Evolutionary conservation across 2,329 filamentous ascomycete genomes (phyloP).

Genomic region (Claviceps fusiformis): DNA sequence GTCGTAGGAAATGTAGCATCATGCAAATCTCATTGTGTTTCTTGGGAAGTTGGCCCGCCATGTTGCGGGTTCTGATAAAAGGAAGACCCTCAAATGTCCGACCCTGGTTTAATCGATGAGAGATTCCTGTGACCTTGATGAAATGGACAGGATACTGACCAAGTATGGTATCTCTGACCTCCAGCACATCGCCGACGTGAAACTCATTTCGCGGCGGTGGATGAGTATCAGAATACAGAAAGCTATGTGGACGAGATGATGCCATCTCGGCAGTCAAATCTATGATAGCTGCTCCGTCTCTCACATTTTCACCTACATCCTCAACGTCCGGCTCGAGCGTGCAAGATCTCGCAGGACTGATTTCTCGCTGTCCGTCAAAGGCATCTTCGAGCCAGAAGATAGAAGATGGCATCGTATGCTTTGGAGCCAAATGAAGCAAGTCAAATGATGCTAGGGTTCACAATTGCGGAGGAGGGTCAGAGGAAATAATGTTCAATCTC

Average conservation of each 20-base stretch:
- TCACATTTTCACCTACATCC: not conserved
- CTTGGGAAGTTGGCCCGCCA: slow-evolving; percentile 23
- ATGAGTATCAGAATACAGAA: not conserved
- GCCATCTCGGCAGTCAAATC: not conserved
- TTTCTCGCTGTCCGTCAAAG: not conserved
- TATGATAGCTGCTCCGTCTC: not conserved
- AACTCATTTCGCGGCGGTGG: slow-evolving; percentile 3
- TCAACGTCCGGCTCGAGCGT: slow-evolving; percentile 11
- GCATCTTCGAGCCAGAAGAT: not conserved
- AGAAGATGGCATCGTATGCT: not conserved
- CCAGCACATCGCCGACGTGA: slow-evolving; percentile 15
- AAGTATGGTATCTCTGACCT: slow-evolving; percentile 12
- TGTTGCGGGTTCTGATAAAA: slow-evolving; percentile 20
- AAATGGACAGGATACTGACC: slow-evolving; percentile 18
- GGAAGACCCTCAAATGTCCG: slow-evolving; percentile 25
- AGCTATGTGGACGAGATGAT: not conserved
- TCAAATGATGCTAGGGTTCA: too few relatives aligned
- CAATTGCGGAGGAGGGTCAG: not conserved
- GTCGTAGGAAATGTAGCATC: slow-evolving; percentile 23
- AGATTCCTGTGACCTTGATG: slow-evolving; percentile 29
- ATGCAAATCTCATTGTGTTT: slow-evolving; percentile 30
- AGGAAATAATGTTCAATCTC: not conserved
- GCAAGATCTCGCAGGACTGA: slow-evolving; percentile 7
- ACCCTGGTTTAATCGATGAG: slow-evolving; percentile 13
- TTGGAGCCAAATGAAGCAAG: not conserved